A percentile compares a stretch with the other conserved stretches of the same genome.
These are phyloP conservation scores for Zymoseptoria brevis DNA, from an alignment of 2,329 filamentous ascomycete species.

Conservation along the genomic window DNA sequence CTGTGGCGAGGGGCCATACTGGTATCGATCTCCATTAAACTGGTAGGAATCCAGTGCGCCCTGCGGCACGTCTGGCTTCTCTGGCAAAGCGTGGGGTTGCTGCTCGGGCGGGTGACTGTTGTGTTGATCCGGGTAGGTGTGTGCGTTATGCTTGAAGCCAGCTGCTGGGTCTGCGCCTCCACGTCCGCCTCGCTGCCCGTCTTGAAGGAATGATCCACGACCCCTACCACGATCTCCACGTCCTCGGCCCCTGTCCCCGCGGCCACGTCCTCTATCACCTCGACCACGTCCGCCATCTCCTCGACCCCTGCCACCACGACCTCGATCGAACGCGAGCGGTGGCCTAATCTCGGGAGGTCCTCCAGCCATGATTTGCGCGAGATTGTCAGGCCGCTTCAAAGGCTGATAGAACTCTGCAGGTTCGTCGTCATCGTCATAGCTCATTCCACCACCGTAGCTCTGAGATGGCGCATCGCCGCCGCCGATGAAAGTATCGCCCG, in stretches of 20 bases:
- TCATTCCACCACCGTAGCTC: conserved; percentile 21
- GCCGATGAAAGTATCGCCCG: conserved; percentile 7
- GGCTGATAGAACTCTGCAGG: conserved; percentile 41
- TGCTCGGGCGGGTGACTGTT: conserved; percentile 9
- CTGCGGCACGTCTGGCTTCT: conserved; percentile 9
- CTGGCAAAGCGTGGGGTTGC: conserved; percentile 10
- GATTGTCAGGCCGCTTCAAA: conserved; percentile 40
- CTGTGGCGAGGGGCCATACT: conserved; percentile 15
- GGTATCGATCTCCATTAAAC: conserved; percentile 53
- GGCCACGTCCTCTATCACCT: conserved; percentile 16
- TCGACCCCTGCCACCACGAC: conserved; percentile 25
- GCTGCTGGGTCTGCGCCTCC: conserved; percentile 10
- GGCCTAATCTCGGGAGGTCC: conserved; percentile 18
- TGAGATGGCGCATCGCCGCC: conserved; percentile 18
- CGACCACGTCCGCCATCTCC: conserved; percentile 20
- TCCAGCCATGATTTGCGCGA: conserved; percentile 37
- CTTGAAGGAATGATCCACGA: conserved; percentile 7
- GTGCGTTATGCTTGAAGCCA: conserved; percentile 13
- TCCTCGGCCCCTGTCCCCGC: conserved; percentile 5
- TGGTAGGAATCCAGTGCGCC: conserved; percentile 50
- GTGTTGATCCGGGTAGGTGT: conserved; percentile 22
- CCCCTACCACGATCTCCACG: conserved; percentile 2
- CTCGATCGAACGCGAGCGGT: conserved; percentile 26
- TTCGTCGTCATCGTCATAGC: conserved; percentile 37
- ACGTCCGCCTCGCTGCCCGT: conserved; percentile 11